Evolutionary conservation across 1,284 basidiomycete genomes (phyloP).

Genomic region (Sporisorium iseilematis-ciliati): DNA sequence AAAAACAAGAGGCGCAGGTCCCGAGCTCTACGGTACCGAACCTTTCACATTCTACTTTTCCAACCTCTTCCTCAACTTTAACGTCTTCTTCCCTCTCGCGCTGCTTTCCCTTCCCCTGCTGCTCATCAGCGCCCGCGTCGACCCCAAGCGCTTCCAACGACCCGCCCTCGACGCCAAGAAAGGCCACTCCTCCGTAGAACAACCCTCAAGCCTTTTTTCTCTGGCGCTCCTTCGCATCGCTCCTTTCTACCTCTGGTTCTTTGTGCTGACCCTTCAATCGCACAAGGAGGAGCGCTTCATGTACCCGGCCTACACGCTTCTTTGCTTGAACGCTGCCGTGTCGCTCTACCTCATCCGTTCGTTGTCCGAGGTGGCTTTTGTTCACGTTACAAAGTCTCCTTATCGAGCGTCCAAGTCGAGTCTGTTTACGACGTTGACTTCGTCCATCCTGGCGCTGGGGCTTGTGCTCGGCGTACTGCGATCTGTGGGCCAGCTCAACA

Average conservation of each 20-base stretch:
- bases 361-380: slow-evolving; percentile 49
- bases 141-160: slow-evolving; percentile 82
- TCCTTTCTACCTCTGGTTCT: slow-evolving; percentile 90
- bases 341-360: slow-evolving; percentile 75
- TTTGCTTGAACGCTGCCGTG: slow-evolving; percentile 94
- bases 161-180: slow-evolving; percentile 72
- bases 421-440: slow-evolving; percentile 82
- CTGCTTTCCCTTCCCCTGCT: slow-evolving; percentile 75
- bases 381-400: slow-evolving; percentile 55
- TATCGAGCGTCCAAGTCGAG: slow-evolving; percentile 52
- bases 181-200: slow-evolving; percentile 21
- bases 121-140: slow-evolving; percentile 79
- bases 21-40: slow-evolving; percentile 92
- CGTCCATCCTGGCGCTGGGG: slow-evolving; percentile 77
- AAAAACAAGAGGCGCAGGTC: slow-evolving; percentile 76
- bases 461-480: slow-evolving; percentile 81
- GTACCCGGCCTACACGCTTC: slow-evolving; percentile 90
- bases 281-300: slow-evolving; percentile 99
- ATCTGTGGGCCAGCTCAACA: slow-evolving; percentile 82
- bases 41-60: slow-evolving; percentile 74
- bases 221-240: slow-evolving; percentile 81
- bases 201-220: slow-evolving; percentile 41
- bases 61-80: slow-evolving; percentile 88
- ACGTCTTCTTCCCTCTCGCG: slow-evolving; percentile 84
- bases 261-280: slow-evolving; percentile 81